Conservation (phyloP, 768 basidiomycete genomes). For the Hydnomerulius pinastri region DNA sequence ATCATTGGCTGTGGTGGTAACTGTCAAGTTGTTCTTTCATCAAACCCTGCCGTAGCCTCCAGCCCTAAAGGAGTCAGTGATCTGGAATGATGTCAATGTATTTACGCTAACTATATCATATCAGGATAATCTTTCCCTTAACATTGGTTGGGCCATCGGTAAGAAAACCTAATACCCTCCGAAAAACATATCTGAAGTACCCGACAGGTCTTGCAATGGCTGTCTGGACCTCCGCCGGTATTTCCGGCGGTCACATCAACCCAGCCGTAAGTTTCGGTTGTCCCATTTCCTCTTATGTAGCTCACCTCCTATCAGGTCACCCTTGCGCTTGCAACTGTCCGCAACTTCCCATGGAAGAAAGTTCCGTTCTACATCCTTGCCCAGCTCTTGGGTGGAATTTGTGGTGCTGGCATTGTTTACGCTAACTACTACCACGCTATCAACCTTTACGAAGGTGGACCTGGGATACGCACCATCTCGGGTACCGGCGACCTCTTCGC, state of each 20-base stretch:
- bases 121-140: conserved; percentile 27
- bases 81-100: not conserved
- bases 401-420: conserved; percentile 59
- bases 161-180: not conserved
- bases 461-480: conserved; percentile 52
- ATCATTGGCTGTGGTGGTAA: conserved; percentile 61
- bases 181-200: conserved; percentile 1
- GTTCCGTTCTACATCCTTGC: conserved; percentile 70
- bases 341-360: conserved; percentile 79
- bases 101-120: conserved; percentile 2
- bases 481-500: conserved; percentile 60
- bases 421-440: conserved; percentile 71
- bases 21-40: conserved; percentile 57
- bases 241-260: conserved; percentile 78
- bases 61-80: conserved; percentile 56
- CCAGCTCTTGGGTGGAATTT: conserved; percentile 61
- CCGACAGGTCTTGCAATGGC: conserved; percentile 56
- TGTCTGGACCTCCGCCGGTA: conserved; percentile 64
- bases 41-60: conserved; percentile 44
- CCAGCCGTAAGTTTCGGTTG: conserved; percentile 51
- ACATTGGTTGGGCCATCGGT: conserved; percentile 36
- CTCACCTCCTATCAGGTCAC: conserved; percentile 54
- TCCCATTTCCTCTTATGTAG: not conserved
- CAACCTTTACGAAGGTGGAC: conserved; percentile 60
- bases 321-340: conserved; percentile 63